phyloP scores from a whole-genome alignment of 2,329 filamentous ascomycete species.

The Passalora sequoiae region DNA sequence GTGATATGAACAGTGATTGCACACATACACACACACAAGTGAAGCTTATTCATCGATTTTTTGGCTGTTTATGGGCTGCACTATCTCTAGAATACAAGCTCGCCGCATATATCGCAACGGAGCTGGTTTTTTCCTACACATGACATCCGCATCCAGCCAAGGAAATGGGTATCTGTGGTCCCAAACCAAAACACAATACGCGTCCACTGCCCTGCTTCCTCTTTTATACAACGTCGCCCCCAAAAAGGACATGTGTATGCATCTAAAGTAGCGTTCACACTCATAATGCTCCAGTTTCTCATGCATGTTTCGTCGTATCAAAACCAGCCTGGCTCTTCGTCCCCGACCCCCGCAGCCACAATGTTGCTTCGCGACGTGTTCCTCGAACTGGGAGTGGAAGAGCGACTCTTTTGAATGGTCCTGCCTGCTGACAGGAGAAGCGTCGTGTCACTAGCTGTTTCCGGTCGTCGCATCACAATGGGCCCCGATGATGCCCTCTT shows the following conservation, averaged over 20 bases:
- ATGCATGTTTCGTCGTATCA: slow-evolving; percentile 14
- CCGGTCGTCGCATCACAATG: slow-evolving; percentile 19
- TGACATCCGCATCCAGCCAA: too few species aligned
- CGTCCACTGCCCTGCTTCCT: too few species aligned
- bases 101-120: too few species aligned
- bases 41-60: too few species aligned
- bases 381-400: slow-evolving; percentile 2
- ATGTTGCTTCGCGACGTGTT: background rate
- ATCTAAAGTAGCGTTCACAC: slow-evolving; percentile 1
- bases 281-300: too few species aligned
- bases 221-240: background rate
- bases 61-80: too few species aligned
- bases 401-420: slow-evolving; percentile 20
- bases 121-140: too few species aligned
- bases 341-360: background rate
- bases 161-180: slow-evolving; percentile 2
- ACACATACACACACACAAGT: too few species aligned
- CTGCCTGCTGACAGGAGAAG: slow-evolving; percentile 24
- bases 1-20: too few species aligned
- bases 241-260: background rate
- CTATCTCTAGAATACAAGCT: too few species aligned
- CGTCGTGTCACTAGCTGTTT: slow-evolving; percentile 20
- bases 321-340: slow-evolving; percentile 8
- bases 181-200: too few species aligned
- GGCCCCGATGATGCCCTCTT: background rate